Conservation (phyloP, 2,329 filamentous ascomycete genomes). For the Juglanconis oblonga region DNA sequence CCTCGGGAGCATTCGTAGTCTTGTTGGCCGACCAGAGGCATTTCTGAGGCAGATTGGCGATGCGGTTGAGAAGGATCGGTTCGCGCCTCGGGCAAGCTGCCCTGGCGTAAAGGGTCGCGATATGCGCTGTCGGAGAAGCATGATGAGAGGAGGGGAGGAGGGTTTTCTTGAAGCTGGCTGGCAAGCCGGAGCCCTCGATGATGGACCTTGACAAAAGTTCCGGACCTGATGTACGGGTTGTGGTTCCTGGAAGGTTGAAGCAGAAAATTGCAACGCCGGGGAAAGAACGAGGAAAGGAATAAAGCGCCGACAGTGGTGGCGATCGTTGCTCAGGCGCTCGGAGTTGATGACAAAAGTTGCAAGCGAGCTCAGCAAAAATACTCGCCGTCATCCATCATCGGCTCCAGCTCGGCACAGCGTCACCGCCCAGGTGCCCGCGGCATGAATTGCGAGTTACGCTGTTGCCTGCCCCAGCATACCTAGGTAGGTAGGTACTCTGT, state of each 20-base stretch:
- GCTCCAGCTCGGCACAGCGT: background rate
- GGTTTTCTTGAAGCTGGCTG: slow-evolving; percentile 1
- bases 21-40: slow-evolving; percentile 8
- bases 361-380: slow-evolving; percentile 1
- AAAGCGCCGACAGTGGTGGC: slow-evolving; percentile 5
- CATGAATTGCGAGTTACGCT: background rate
- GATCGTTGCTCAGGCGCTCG: slow-evolving; percentile 7
- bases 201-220: background rate
- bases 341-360: slow-evolving; percentile 8
- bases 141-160: background rate
- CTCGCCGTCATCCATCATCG: slow-evolving; percentile 10
- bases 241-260: background rate
- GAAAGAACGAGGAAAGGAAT: background rate
- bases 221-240: background rate
- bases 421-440: slow-evolving; percentile 1
- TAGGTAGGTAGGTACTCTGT: background rate
- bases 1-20: background rate
- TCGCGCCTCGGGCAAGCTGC: slow-evolving; percentile 8
- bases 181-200: background rate
- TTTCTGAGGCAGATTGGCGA: slow-evolving; percentile 6
- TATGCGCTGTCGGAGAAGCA: slow-evolving; percentile 21
- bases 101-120: slow-evolving; percentile 14
- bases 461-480: background rate
- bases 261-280: background rate
- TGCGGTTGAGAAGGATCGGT: slow-evolving; percentile 10